Evolutionary conservation across 306 rosid species (phyloP).

Genomic region (Alnus glutinosa): DNA sequence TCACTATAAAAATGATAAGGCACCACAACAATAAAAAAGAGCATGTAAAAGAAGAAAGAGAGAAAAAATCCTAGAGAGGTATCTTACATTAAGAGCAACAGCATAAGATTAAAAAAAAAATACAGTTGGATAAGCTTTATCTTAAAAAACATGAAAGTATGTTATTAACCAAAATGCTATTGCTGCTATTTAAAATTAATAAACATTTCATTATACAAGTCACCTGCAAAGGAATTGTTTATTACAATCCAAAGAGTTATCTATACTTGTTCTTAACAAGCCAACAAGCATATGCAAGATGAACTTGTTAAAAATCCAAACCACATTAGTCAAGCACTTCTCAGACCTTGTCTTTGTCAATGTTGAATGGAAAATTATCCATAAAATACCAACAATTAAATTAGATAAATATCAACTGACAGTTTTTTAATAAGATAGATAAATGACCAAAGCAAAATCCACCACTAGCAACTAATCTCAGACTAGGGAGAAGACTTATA

Average conservation of each 20-base stretch:
- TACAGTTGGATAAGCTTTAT: neutral
- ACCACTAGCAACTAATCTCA: slow-evolving; percentile 11
- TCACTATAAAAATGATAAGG: neutral
- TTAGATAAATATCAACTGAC: neutral
- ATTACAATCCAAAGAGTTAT: neutral
- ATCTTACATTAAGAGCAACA: neutral
- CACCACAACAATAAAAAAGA: neutral
- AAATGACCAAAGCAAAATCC: neutral
- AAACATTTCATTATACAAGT: neutral
- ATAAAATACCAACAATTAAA: slow-evolving; percentile 5
- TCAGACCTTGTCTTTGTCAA: neutral
- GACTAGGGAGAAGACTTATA: neutral
- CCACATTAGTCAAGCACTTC: neutral
- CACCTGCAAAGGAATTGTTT: neutral
- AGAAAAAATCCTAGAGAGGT: neutral
- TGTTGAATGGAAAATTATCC: slow-evolving; percentile 6
- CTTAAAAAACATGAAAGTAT: slow-evolving; percentile 1
- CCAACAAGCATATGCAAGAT: neutral
- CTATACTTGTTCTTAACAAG: neutral
- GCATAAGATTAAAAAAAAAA: neutral
- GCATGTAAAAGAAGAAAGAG: neutral
- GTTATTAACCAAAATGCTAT: neutral
- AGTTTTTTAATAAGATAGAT: neutral
- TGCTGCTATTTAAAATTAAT: neutral
- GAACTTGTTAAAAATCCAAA: slow-evolving; percentile 2